phyloP scores from a whole-genome alignment of 164 flowering plant genomes.

The Euptelea pleiosperma region DNA sequence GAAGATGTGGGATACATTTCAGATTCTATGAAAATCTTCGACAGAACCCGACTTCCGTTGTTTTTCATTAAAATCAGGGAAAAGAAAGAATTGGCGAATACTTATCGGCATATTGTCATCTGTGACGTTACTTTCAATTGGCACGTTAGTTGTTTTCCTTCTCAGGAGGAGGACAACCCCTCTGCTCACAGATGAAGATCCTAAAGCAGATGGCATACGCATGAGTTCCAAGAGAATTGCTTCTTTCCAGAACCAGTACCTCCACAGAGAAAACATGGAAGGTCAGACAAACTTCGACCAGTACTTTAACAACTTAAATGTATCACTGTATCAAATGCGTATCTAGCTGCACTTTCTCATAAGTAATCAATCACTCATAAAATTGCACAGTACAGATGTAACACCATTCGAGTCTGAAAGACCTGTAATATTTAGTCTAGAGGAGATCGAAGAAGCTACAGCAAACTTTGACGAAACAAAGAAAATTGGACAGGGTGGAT shows the following conservation, averaged over 20 bases:
- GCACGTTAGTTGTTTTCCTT: slow-evolving; percentile 21
- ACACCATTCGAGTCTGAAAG: slow-evolving; percentile 55
- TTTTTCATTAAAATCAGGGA: slow-evolving; percentile 19
- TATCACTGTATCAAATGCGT: too few species aligned
- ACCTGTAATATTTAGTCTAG: slow-evolving; percentile 36
- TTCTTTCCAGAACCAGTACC: slow-evolving; percentile 29
- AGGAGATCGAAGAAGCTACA: slow-evolving; percentile 57
- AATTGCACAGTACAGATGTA: slow-evolving; percentile 26
- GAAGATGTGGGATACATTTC: too few species aligned
- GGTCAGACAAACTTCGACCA: slow-evolving; percentile 26
- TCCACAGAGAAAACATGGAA: too few species aligned
- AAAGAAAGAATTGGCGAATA: slow-evolving; percentile 23
- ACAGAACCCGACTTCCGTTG: slow-evolving; percentile 5
- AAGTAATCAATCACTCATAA: background rate
- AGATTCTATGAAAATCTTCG: background rate
- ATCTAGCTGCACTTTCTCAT: background rate
- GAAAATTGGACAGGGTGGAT: slow-evolving; percentile 63
- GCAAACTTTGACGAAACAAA: slow-evolving; percentile 40
- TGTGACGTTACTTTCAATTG: slow-evolving; percentile 29
- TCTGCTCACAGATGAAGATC: slow-evolving; percentile 22
- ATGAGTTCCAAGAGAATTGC: slow-evolving; percentile 23
- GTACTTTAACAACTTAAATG: background rate
- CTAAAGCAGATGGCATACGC: slow-evolving; percentile 30
- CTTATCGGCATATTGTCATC: slow-evolving; percentile 31
- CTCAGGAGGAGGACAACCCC: slow-evolving; percentile 22